These are phyloP conservation scores for Colletotrichum cordylinicola DNA, from an alignment of 2,329 filamentous ascomycete species.

Conservation along the genomic window DNA sequence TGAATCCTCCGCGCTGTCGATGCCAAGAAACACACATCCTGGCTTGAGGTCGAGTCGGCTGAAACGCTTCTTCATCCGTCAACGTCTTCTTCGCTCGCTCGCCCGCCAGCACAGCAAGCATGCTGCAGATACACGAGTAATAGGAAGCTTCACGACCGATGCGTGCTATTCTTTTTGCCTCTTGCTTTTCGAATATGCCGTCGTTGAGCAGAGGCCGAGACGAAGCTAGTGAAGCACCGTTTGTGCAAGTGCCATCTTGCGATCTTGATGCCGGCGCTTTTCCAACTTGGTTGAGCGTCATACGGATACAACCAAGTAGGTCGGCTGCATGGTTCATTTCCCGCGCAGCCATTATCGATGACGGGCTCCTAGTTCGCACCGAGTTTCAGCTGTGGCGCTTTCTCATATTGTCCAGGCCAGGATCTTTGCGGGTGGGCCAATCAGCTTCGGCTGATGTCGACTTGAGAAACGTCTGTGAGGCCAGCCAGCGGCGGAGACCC, in stretches of 20 bases:
- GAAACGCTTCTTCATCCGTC: constrained; percentile 7
- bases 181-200: neutral
- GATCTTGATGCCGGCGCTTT: neutral
- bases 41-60: neutral
- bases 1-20: neutral
- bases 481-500: constrained; percentile 26
- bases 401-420: constrained; percentile 31
- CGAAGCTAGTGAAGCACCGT: constrained; percentile 5
- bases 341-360: neutral
- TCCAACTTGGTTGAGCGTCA: neutral
- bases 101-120: neutral
- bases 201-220: constrained; percentile 8
- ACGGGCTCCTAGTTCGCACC: constrained; percentile 14
- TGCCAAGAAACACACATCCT: neutral
- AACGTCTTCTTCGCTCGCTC: neutral
- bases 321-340: neutral
- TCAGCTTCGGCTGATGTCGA: constrained; percentile 24
- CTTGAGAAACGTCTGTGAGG: constrained; percentile 24
- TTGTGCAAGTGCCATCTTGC: constrained; percentile 13
- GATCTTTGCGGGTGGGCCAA: constrained; percentile 31
- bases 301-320: neutral
- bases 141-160: neutral
- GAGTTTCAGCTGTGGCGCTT: constrained; percentile 44
- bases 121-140: constrained; percentile 17
- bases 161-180: neutral